phyloP scores from a whole-genome alignment of 495 filamentous ascomycete genomes.

The Xylaria sp. region DNA sequence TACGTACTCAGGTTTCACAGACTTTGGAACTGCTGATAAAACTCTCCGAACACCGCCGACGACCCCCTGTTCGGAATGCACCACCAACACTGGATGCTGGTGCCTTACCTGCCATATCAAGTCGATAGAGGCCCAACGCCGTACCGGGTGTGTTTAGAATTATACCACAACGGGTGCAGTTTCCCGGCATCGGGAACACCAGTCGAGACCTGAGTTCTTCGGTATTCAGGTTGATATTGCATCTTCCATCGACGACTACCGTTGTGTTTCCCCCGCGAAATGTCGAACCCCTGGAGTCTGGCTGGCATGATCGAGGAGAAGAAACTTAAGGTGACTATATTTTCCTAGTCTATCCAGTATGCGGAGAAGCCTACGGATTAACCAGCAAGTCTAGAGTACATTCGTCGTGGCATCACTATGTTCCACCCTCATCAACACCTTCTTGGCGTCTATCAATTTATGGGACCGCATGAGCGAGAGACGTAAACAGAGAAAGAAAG shows the following conservation, averaged over 20 bases:
- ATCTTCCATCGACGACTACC: background rate
- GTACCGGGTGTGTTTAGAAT: background rate
- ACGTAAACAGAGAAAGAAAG: constrained; percentile 41
- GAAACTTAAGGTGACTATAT: constrained; percentile 1
- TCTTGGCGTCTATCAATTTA: constrained; percentile 46
- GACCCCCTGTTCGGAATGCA: background rate
- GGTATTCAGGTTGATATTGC: background rate
- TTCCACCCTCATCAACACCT: constrained; percentile 49
- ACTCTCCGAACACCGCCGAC: background rate
- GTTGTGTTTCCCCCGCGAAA: background rate
- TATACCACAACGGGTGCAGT: background rate
- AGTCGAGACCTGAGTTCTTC: background rate
- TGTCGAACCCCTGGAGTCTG: constrained; percentile 21
- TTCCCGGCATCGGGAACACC: background rate
- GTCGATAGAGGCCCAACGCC: background rate
- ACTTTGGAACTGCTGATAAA: background rate
- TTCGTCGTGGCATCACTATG: constrained; percentile 48
- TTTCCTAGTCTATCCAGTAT: background rate
- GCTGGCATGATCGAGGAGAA: constrained; percentile 22
- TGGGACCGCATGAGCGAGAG: constrained; percentile 46
- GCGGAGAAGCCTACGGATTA: background rate
- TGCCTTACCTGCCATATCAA: background rate
- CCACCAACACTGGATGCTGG: background rate
- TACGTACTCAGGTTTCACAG: background rate
- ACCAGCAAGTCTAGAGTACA: constrained; percentile 34